Base-by-base conservation (phyloP, 2,329 filamentous ascomycete species). In the Aspergillus fumigatiaffinis region DNA sequence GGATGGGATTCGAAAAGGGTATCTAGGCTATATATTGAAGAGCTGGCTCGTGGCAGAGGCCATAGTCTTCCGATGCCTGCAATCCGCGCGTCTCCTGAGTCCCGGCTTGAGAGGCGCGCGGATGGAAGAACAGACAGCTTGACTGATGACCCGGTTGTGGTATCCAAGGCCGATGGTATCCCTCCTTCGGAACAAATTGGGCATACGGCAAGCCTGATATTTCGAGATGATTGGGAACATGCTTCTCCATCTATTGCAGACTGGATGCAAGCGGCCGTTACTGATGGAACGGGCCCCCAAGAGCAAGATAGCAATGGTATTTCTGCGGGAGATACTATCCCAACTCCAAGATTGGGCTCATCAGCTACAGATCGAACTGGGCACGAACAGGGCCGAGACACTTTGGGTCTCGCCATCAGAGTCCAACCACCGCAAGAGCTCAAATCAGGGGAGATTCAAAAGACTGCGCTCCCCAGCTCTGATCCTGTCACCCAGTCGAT, bases 1-100 rank as follows among this genome's bases (percentile, higher is more conserved):
- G 76, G 79, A 35, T 84, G 81, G 79, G 80, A 82, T 52, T 80
- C 81, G 1, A 81, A 79, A 55, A 80, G 80, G 56, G 79, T 81
- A 2, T 82, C 80, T 3, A 80, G 82, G 58, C 75, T 82, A n/a
- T 84, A 82, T 66, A 68, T 85, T 4, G 77, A 82, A 56, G 75
- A 82, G 58, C 66, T 81, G 58, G 71, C 75, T 17, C 69, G 70
- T 41, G 72, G 71, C 14, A 66, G 67, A 47, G 64, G 66, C 12
- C 65, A 68, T 17, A 64, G 59, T 53, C 63, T 59, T 57, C 66
- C 55, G 38, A 50, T 64, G 51, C 58, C 63, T 38, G 58, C 63
- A 49, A 52, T 63, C 42, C 63, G 59, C 29, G 56, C 57, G 7
- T 64, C 67, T n/a, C 66, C 64, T 35, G 64, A 70, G 56, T 58